Evolutionary conservation across 78 protist genomes (phyloP).

Genomic region (Dictyostelium purpureum): DNA sequence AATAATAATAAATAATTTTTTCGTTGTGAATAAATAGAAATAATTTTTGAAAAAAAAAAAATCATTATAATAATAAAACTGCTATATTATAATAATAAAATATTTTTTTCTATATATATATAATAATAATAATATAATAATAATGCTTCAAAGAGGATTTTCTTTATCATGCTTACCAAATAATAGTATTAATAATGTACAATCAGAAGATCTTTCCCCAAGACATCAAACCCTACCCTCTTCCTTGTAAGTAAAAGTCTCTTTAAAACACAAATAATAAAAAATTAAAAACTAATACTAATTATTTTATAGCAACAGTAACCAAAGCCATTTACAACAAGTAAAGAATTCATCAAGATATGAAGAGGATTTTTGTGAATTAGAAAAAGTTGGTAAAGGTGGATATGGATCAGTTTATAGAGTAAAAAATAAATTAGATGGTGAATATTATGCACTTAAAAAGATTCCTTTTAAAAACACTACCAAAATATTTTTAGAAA

Average conservation of each 20-base stretch:
- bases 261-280: background rate
- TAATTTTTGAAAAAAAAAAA: no score
- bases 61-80: no score
- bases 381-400: conserved; percentile 69
- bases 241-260: conserved; percentile 1
- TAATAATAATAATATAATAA: background rate
- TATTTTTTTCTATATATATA: background rate
- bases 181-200: background rate
- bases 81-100: no score
- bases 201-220: background rate
- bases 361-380: conserved; percentile 69
- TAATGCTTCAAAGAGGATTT: conserved; percentile 29
- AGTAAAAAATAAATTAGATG: conserved; percentile 65
- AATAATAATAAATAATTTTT: no score
- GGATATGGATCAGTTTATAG: conserved; percentile 77
- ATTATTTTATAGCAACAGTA: background rate
- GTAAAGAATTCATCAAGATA: conserved; percentile 19
- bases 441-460: conserved; percentile 52
- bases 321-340: background rate
- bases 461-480: conserved; percentile 77
- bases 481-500: conserved; percentile 48
- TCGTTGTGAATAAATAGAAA: no score
- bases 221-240: conserved; percentile 24
- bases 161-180: background rate
- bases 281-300: background rate